These are phyloP conservation scores for Austroboletus eburneus DNA, from an alignment of 768 basidiomycete species.

Conservation along the genomic window DNA sequence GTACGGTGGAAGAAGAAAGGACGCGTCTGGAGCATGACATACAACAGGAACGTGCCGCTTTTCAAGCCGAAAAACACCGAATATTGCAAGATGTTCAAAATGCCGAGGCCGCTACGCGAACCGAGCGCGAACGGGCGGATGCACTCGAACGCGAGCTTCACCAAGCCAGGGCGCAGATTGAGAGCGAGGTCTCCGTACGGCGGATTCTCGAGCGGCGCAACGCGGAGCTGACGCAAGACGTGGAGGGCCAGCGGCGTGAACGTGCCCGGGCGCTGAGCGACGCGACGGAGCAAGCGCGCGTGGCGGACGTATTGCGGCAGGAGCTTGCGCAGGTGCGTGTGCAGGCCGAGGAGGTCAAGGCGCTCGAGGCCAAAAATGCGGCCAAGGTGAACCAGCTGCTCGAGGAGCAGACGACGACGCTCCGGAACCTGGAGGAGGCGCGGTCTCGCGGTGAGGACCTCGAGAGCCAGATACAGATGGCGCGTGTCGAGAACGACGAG, in stretches of 20 bases:
- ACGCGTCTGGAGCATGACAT: conserved; percentile 52
- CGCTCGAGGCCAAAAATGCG: conserved; percentile 59
- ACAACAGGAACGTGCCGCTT: conserved; percentile 51
- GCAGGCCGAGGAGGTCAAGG: conserved; percentile 67
- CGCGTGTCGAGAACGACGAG: conserved; percentile 67
- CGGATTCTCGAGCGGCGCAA: conserved; percentile 65
- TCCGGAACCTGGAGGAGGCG: conserved; percentile 72
- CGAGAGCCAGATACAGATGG: conserved; percentile 67
- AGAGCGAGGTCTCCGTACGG: conserved; percentile 58
- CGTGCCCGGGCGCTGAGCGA: conserved; percentile 59
- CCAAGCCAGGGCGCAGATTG: conserved; percentile 57
- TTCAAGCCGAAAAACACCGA: conserved; percentile 55
- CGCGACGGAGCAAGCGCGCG: conserved; percentile 60
- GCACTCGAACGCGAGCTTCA: conserved; percentile 61
- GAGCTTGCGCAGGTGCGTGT: conserved; percentile 57
- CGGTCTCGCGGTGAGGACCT: conserved; percentile 70
- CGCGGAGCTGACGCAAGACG: conserved; percentile 47
- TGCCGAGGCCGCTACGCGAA: conserved; percentile 33
- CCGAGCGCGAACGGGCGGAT: conserved; percentile 51
- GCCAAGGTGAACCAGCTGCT: conserved; percentile 61
- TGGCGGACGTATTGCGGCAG: conserved; percentile 55
- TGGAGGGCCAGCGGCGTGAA: conserved; percentile 51
- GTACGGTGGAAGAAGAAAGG: conserved; percentile 52
- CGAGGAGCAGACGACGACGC: conserved; percentile 70
- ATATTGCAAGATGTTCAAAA: conserved; percentile 45